Percentiles rank a stretch among this genome's conserved stretches.
Evolutionary conservation across 2,329 filamentous ascomycete genomes (phyloP).

Genomic region (Sporothrix humicola): DNA sequence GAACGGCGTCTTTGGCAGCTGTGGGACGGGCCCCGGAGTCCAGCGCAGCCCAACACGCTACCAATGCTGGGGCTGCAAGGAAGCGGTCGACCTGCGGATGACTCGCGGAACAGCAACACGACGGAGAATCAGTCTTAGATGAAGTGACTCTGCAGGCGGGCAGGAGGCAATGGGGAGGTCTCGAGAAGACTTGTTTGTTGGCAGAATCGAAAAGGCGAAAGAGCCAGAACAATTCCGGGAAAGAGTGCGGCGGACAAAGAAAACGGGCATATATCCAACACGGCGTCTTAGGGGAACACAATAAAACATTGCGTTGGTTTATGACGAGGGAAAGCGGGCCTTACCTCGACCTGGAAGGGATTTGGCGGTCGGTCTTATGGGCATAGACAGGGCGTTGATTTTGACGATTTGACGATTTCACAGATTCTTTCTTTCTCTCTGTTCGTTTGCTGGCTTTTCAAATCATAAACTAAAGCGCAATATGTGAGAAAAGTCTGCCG

Average conservation of each 20-base stretch:
- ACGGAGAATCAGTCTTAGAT: conserved; percentile 32
- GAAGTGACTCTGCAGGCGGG: neutral
- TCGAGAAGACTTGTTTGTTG: neutral
- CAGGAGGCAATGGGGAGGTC: neutral
- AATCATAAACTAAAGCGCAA: neutral
- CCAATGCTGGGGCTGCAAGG: conserved; percentile 50
- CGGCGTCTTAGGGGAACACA: neutral
- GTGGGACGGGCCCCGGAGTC: conserved; percentile 45
- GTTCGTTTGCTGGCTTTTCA: neutral
- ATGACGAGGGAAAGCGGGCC: neutral
- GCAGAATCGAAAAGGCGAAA: neutral
- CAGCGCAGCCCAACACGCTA: conserved; percentile 44
- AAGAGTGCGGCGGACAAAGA: neutral
- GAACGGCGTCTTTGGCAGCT: conserved; percentile 49
- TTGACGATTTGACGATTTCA: neutral
- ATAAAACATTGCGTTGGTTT: too few relatives aligned
- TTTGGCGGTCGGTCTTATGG: neutral
- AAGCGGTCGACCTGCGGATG: conserved; percentile 35
- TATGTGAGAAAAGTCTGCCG: too few relatives aligned
- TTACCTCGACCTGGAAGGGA: too few relatives aligned
- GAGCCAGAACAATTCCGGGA: neutral
- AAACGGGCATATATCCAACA: neutral
- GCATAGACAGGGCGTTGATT: neutral
- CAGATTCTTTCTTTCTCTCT: neutral
- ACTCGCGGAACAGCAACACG: neutral